Evolutionary conservation across 768 basidiomycete species (phyloP), one percentile per base, ranked within the genome.

Genomic region (Tricholoma saponaceum): DNA sequence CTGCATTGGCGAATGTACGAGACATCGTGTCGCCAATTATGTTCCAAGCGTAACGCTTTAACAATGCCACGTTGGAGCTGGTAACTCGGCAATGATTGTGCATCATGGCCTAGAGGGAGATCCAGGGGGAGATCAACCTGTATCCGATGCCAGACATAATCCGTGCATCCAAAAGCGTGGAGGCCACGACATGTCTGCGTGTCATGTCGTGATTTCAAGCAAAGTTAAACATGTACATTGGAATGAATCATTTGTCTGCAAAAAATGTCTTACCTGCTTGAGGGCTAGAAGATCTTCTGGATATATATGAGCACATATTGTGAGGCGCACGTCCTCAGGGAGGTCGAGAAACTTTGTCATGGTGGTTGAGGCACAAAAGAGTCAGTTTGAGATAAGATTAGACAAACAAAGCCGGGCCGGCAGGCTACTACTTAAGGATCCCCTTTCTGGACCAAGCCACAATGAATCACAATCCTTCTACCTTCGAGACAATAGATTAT

Each of bases 141-240:
- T 57, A 81, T 61, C 32, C 74, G 74, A 67, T 81, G 84, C 83
- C 83, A 85, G 37, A 83, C 67, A 66, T 83, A 83, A 64, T 86
- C 79, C 39, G 68, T 68, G 51, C 73, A 74, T 13, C 75, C 76
- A 43, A 80, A 75, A n/a, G 76, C 76, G 70, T 86, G 78, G 57
- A 84, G 69, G 58, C 70, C 79, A 78, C 84, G 85, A 76, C 83
- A 83, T 67, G 81, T 79, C 82, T 86, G 67, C 72, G 72, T 74
- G 73, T 67, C 50, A 39, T 14, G 58, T 16, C 16, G 39, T 23
- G 44, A 51, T 22, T 37, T 16, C 46, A 52, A 55, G 61, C n/a
- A n/a, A n/a, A n/a, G n/a, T 59, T 14, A 52, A 33, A 30, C 20
- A 52, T 14, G n/a, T n/a, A n/a, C n/a, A n/a, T n/a, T n/a, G 14